Evolutionary conservation across 176 grass and related monocot species (phyloP), one percentile per base, ranked within the genome.

Genomic region (Carex scoparia): DNA sequence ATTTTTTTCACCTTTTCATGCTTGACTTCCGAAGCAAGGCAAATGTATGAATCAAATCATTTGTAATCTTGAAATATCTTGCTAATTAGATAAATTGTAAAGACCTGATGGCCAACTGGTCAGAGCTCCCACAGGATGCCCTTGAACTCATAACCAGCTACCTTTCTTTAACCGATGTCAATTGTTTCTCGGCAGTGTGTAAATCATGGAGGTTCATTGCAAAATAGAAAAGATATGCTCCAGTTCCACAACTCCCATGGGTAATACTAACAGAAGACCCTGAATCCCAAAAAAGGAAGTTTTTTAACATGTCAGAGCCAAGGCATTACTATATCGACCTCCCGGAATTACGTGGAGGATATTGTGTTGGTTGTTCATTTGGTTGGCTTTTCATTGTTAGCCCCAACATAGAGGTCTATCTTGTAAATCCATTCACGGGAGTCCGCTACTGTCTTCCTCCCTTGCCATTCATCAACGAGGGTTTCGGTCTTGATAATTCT

Each of bases 271-370:
- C 23, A 0, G 73, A 79, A 27, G 73, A 79, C 48, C 42, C n/a
- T 33, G 23, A 55, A 56, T 57, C 44, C 6, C 10, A 2, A 33
- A 79, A 79, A 56, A 49, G 44, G 12, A 56, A 79, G 42, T 79
- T 79, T 27, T 79, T 79, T 12, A 79, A 79, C 73, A 53, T 79
- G 53, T 79, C 73, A 4, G 73, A 79, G 28, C 46, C 57, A 79
- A 79, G 73, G 73, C 46, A 79, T 57, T 79, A 79, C 49, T 79
- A 51, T 28, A 31, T 79, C 5, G 42, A 79, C 3, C 10, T 79
- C 53, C 46, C 46, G 18, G 18, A 79, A 28, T 16, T 79, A n/a
- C 53, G 2, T 13, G 48, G 35, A 53, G 74, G 27, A 79, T 51
- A 28, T 4, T 79, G 44, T 79, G 74, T n/a, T 38, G 46, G 48